These are phyloP conservation scores for Tetrapisispora phaffii DNA, from an alignment of 805 yeast species.

Conservation along the genomic window DNA sequence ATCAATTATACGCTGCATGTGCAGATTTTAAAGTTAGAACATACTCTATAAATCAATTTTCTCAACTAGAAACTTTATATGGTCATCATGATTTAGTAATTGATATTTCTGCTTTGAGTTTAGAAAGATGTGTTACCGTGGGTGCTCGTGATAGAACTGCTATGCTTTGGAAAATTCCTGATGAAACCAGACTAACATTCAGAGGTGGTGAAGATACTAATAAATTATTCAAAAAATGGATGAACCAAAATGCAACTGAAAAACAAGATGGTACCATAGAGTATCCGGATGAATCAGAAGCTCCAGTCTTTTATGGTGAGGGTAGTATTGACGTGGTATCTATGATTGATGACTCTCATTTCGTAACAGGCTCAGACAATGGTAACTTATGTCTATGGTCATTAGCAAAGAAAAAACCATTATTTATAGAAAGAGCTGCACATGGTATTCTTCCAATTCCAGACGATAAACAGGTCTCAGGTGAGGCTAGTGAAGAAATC, in stretches of 20 bases:
- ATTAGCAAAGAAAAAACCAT: constrained; percentile 78
- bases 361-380: constrained; percentile 91
- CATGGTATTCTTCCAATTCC: constrained; percentile 61
- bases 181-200: constrained; percentile 87
- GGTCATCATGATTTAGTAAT: constrained; percentile 91
- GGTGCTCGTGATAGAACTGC: constrained; percentile 94
- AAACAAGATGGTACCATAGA: constrained; percentile 24
- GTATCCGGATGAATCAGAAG: constrained; percentile 25
- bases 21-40: constrained; percentile 87
- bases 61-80: constrained; percentile 82
- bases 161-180: constrained; percentile 93
- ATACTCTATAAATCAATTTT: constrained; percentile 71
- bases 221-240: constrained; percentile 31
- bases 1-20: constrained; percentile 84
- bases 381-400: constrained; percentile 91
- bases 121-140: constrained; percentile 91
- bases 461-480: constrained; percentile 45
- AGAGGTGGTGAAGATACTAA: constrained; percentile 72
- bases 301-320: constrained; percentile 46
- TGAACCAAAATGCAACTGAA: constrained; percentile 26
- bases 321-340: constrained; percentile 85
- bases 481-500: constrained; percentile 32
- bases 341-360: constrained; percentile 87
- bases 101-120: constrained; percentile 69
- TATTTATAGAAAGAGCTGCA: constrained; percentile 54